phyloP scores from a whole-genome alignment of 345 rosid species.

The Eucalyptus microcorys region DNA sequence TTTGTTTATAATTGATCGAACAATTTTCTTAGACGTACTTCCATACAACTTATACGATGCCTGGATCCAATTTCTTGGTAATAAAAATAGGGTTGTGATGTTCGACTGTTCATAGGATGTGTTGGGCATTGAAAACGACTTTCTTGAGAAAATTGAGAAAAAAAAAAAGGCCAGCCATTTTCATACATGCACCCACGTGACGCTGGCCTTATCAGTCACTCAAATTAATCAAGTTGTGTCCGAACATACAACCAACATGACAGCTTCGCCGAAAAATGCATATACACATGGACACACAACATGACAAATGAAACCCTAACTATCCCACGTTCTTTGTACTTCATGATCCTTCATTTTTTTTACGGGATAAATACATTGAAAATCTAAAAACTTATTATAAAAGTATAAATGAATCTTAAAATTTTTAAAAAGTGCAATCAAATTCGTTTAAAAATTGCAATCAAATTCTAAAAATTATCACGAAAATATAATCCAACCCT shows the following conservation, averaged over 20 bases:
- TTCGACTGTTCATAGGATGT: neutral
- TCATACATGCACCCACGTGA: neutral
- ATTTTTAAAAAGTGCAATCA: no score
- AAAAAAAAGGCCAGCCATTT: neutral
- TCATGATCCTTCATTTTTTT: neutral
- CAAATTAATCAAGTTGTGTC: neutral
- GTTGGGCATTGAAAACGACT: neutral
- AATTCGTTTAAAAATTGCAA: no score
- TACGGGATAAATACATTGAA: neutral
- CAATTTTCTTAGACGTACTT: neutral
- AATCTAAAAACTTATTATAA: no score
- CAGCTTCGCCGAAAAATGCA: neutral
- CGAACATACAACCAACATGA: neutral
- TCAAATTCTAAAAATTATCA: no score
- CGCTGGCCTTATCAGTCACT: neutral
- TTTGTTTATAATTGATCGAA: neutral
- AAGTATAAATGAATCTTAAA: fast-evolving
- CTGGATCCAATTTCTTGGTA: neutral
- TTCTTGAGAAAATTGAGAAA: neutral
- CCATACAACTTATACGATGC: neutral
- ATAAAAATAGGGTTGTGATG: neutral
- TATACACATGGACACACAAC: neutral
- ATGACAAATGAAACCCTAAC: neutral
- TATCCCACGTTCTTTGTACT: neutral
- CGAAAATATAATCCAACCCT: no score